Base-by-base conservation (phyloP, 345 rosid genomes). In the Eucalyptus erythrocorys region DNA sequence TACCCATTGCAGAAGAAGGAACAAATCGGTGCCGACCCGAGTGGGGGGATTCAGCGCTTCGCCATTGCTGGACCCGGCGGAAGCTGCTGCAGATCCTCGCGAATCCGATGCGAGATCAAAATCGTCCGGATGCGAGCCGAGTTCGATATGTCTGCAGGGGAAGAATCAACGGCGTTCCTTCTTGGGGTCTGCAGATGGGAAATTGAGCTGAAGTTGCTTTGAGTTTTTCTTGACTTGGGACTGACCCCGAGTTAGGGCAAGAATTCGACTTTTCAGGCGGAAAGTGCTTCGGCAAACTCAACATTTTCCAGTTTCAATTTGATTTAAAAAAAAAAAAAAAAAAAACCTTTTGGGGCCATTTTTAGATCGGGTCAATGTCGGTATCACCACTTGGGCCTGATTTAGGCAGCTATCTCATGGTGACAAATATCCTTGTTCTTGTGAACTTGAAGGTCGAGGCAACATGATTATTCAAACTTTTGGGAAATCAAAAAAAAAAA, bases 1-100 rank as follows among this genome's bases (percentile, higher is more conserved):
- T 86, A 71, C 93, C 98, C 99, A 95, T 95, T 88, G 85, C 45
- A 57, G 43, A 81, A 57, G 43, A 81, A 55, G 55, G 86, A 85
- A 76, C 84, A 21, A 76, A 21, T 40, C 84, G 84, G 47, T 17
- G 59, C 48, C 13, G 80, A 51, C 42, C 30, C n/a, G 76, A 24
- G 11, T 30, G 47, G 2, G 16, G 48, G 10, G 59, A 47, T 45
- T 89, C 86, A 87, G 88, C 27, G 34, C 34, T 79, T 19, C 48
- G 85, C 64, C 87, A 88, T 85, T 37, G 87, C 12, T 16, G 87
- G 61, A 24, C 34, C 22, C 37, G 48, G 82, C 50, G 43, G 16
- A 17, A 82, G 48, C 37, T 48, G 84, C 53, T 48, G 84, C 53
- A 40, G 71, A 86, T 48, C 82, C 45, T 12, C n/a, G 68, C 13